phyloP scores from a whole-genome alignment of 768 basidiomycete species.

The Leccinum variicolor region DNA sequence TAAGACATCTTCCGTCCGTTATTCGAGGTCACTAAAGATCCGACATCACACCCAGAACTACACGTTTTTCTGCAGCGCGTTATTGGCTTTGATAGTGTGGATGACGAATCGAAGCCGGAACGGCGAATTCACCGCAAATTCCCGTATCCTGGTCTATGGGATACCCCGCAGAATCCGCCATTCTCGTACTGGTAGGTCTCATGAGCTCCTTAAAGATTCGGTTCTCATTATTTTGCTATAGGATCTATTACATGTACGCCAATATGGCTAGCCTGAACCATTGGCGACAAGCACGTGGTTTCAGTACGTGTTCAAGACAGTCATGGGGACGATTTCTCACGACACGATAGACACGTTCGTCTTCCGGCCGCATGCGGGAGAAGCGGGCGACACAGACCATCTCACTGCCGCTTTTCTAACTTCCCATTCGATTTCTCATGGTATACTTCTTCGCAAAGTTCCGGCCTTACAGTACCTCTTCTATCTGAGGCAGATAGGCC shows the following conservation, averaged over 20 bases:
- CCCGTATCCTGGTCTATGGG: conserved; percentile 89
- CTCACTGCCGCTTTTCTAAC: conserved; percentile 94
- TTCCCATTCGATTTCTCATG: conserved; percentile 97
- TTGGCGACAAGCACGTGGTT: conserved; percentile 84
- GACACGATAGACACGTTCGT: conserved; percentile 86
- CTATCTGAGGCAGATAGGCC: conserved; percentile 96
- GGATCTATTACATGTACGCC: conserved; percentile 97
- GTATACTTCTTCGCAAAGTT: conserved; percentile 96
- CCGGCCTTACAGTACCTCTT: conserved; percentile 96
- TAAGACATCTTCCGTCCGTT: conserved; percentile 89
- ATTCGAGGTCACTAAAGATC: conserved; percentile 95
- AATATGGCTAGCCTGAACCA: conserved; percentile 95
- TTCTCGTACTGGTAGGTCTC: conserved; percentile 86
- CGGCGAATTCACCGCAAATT: conserved; percentile 90
- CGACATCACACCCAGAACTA: conserved; percentile 84
- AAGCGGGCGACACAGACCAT: conserved; percentile 98
- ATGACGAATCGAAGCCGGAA: conserved; percentile 95
- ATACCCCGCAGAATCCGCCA: conserved; percentile 85
- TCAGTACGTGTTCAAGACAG: conserved; percentile 57
- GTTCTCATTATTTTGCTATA: too few species aligned
- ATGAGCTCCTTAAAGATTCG: neutral
- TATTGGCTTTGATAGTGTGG: conserved; percentile 96
- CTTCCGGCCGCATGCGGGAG: conserved; percentile 93
- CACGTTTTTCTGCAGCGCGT: conserved; percentile 95
- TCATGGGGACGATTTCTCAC: neutral